Evolutionary conservation across 1,139 yeast genomes (phyloP).

Genomic region (Ashbya aceris): DNA sequence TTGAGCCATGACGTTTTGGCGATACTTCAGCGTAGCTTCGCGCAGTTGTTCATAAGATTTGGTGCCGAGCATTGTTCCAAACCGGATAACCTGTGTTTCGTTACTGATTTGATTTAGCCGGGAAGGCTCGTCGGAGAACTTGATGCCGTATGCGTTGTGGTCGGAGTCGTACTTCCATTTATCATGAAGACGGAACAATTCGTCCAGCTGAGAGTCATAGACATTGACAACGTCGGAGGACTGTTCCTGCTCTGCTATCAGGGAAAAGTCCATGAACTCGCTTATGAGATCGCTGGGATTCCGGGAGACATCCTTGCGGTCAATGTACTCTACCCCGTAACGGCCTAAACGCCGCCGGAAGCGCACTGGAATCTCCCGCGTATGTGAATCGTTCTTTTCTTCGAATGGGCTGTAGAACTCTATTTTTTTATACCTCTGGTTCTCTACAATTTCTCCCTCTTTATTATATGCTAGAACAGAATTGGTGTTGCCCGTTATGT

Average conservation of each 20-base stretch:
- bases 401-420: conserved; percentile 28
- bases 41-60: conserved; percentile 69
- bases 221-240: conserved; percentile 32
- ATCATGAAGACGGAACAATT: conserved; percentile 48
- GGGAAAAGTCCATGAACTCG: conserved; percentile 24
- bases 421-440: conserved; percentile 19
- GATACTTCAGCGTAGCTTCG: conserved; percentile 40
- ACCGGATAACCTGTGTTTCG: conserved; percentile 81
- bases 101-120: conserved; percentile 72
- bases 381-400: conserved; percentile 23
- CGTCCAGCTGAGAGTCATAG: conserved; percentile 52
- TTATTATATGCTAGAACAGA: conserved; percentile 20
- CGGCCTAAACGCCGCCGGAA: conserved; percentile 73
- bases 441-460: conserved; percentile 23
- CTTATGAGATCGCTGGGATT: conserved; percentile 24
- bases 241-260: conserved; percentile 24
- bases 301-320: conserved; percentile 40
- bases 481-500: conserved; percentile 20
- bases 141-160: conserved; percentile 41
- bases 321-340: conserved; percentile 61
- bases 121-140: conserved; percentile 55
- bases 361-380: conserved; percentile 49
- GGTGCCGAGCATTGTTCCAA: conserved; percentile 82
- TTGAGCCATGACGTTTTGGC: conserved; percentile 41
- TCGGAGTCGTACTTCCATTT: conserved; percentile 75